Evolutionary conservation across 106 monocot species (phyloP), one percentile per base, ranked within the genome.

Genomic region (Narthecium ossifragum): DNA sequence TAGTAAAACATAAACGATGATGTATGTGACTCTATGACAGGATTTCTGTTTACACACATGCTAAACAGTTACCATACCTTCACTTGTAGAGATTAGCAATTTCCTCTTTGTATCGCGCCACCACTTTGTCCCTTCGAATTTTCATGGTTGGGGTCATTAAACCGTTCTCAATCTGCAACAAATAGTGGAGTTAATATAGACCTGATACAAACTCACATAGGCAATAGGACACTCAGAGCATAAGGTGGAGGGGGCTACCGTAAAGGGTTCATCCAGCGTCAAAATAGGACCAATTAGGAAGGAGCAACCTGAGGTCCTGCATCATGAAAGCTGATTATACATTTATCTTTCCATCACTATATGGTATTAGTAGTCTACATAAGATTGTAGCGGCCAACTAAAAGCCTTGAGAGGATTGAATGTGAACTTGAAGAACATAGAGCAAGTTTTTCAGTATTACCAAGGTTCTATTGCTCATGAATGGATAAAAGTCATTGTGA

Each of bases 61-160:
- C n/a, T n/a, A n/a, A n/a, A n/a, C n/a, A n/a, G n/a, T n/a, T n/a
- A n/a, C n/a, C n/a, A n/a, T n/a, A n/a, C n/a, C n/a, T 48, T 64
- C 73, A 78, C 53, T 72, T 86, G 78, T 78, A 96, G 17, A 90
- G 62, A 1, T 75, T 68, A 0, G 74, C 55, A 39, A 96, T 90
- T 66, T 90, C 57, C 40, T 74, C 73, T 8, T 53, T 69, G 69
- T 83, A 96, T 20, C 39, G 69, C 43, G 30, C 78, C 26, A 67
- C 60, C 13, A 96, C 83, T 79, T 63, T 80, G 48, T 90, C 83
- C 62, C 94, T 80, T 60, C 78, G 57, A 28, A 90, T 59, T 83
- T 96, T 96, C 94, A 96, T 86, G 10, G 94, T 90, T 65, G 90
- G 83, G 13, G 94, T 90, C 90, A 96, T 76, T 26, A 96, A 53